These are phyloP conservation scores for Rhododendron mucronatum DNA, from an alignment of 148 eudicot species.

Conservation along the genomic window DNA sequence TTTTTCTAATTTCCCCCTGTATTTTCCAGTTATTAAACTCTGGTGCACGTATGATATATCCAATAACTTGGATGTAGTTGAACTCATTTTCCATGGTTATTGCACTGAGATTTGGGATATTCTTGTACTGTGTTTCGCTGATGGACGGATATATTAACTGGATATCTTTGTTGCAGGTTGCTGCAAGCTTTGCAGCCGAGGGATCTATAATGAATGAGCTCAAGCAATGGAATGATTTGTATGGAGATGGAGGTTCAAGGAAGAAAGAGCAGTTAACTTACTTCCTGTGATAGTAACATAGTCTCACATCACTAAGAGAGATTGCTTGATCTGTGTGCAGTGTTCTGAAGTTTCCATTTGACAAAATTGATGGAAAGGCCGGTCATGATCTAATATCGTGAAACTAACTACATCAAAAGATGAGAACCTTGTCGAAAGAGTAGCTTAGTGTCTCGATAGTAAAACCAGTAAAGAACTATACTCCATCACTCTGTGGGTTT, in stretches of 20 bases:
- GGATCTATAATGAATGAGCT: slow-evolving; percentile 69
- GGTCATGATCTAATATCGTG: not conserved
- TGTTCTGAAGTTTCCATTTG: not conserved
- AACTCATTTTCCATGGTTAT: not conserved
- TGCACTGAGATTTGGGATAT: not conserved
- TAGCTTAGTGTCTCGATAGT: not conserved
- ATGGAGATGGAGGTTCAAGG: slow-evolving; percentile 93
- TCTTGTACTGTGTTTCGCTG: not conserved
- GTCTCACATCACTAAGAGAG: not conserved
- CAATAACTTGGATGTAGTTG: not conserved
- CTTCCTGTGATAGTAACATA: slow-evolving; percentile 36
- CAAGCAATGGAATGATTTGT: slow-evolving; percentile 82
- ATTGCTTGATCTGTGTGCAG: not conserved
- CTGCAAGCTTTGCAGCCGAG: slow-evolving; percentile 77
- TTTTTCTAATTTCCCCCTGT: not conserved
- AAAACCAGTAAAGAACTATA: not conserved
- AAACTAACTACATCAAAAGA: not conserved
- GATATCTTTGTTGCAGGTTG: slow-evolving; percentile 46
- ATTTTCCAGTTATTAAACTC: not conserved
- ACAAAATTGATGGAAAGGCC: not conserved
- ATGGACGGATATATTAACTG: not conserved
- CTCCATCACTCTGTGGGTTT: not conserved
- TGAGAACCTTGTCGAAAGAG: not conserved
- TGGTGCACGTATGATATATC: not conserved
- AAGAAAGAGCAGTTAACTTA: slow-evolving; percentile 81